Evolutionary conservation across 305 asterid species (phyloP).

Genomic region (Fraxinus albicans): DNA sequence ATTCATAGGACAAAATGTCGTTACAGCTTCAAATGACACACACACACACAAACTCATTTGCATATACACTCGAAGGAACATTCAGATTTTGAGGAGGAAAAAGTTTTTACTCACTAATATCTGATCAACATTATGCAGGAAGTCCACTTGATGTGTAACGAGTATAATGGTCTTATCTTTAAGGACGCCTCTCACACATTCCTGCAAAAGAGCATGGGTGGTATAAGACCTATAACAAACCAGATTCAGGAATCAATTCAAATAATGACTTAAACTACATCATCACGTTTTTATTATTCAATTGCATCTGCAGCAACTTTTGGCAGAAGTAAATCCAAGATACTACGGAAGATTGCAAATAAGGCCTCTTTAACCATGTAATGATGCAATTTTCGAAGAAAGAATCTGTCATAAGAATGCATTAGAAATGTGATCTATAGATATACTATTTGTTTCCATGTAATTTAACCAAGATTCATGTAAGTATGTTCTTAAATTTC

Average conservation of each 20-base stretch:
- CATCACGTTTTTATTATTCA: neutral
- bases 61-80: neutral
- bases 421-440: neutral
- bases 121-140: conserved; percentile 88
- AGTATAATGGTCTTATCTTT: conserved; percentile 75
- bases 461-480: neutral
- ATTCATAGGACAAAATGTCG: conserved; percentile 19
- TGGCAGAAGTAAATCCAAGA: neutral
- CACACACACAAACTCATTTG: neutral
- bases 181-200: conserved; percentile 82
- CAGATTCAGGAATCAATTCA: neutral
- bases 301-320: neutral
- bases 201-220: conserved; percentile 46
- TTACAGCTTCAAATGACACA: neutral
- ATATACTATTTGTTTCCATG: neutral
- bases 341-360: neutral
- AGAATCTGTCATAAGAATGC: neutral
- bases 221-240: neutral
- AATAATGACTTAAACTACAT: neutral
- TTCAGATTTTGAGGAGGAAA: neutral
- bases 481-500: neutral
- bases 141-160: conserved; percentile 98
- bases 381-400: neutral
- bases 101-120: conserved; percentile 57
- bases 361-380: neutral